Percentiles rank a stretch among this genome's conserved stretches.
These are phyloP conservation scores for Fusarium stilboides DNA, from an alignment of 2,329 filamentous ascomycete genomes.

Conservation along the genomic window DNA sequence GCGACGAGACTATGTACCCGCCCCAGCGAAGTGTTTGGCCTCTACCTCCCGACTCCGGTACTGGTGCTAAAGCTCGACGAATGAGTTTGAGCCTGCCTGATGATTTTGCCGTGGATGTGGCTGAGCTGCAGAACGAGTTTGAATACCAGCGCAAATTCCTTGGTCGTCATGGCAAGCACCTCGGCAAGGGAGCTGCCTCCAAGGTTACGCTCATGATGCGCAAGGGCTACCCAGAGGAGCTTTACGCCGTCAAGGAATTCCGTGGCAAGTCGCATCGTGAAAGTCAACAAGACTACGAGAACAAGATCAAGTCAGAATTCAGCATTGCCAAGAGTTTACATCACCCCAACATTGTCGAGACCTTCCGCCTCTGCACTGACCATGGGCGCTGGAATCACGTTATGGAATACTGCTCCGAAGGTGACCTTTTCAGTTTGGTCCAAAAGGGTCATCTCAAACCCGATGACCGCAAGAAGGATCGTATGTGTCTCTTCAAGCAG, in stretches of 20 bases:
- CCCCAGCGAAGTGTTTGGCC: slow-evolving; percentile 68
- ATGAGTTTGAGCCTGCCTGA: slow-evolving; percentile 82
- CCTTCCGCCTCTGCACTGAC: slow-evolving; percentile 81
- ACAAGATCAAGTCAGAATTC: slow-evolving; percentile 93
- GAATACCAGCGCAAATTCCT: slow-evolving; percentile 79
- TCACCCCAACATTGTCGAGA: slow-evolving; percentile 90
- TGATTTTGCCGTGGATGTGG: slow-evolving; percentile 80
- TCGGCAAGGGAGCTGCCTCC: slow-evolving; percentile 87
- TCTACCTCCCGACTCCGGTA: slow-evolving; percentile 77
- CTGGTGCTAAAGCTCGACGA: slow-evolving; percentile 83
- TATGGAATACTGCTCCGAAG: slow-evolving; percentile 91
- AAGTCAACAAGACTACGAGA: slow-evolving; percentile 80
- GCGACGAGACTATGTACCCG: slow-evolving; percentile 52
- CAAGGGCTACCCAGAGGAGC: slow-evolving; percentile 74
- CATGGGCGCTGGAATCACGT: slow-evolving; percentile 88
- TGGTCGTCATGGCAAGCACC: slow-evolving; percentile 79
- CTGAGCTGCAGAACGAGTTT: slow-evolving; percentile 78
- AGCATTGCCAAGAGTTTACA: slow-evolving; percentile 88
- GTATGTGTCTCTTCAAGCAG: slow-evolving; percentile 91
- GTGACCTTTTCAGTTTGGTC: slow-evolving; percentile 84
- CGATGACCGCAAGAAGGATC: slow-evolving; percentile 77
- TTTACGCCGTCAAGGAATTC: slow-evolving; percentile 92
- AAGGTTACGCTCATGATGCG: slow-evolving; percentile 85
- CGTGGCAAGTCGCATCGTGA: slow-evolving; percentile 79
- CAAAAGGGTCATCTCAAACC: slow-evolving; percentile 77